phyloP scores from a whole-genome alignment of 1,284 basidiomycete species.

The Schizophyllum commune region DNA sequence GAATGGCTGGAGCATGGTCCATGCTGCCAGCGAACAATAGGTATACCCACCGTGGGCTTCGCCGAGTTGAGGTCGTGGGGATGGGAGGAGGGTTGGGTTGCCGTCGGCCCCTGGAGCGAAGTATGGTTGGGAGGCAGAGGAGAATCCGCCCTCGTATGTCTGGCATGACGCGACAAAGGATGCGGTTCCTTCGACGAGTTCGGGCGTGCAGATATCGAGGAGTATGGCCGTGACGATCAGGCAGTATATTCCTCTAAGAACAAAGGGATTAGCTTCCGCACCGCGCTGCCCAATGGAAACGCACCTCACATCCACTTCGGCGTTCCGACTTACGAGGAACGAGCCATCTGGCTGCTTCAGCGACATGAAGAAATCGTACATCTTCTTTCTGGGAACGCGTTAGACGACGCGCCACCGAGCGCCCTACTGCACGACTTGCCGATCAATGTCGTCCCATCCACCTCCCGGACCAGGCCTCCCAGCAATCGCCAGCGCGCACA shows the following conservation, averaged over 20 bases:
- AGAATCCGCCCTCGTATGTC: slow-evolving; percentile 97
- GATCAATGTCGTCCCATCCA: slow-evolving; percentile 79
- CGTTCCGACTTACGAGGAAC: slow-evolving; percentile 82
- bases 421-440: slow-evolving; percentile 32
- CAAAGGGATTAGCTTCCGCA: slow-evolving; percentile 5
- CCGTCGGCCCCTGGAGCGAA: slow-evolving; percentile 27
- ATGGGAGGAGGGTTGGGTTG: slow-evolving; percentile 23
- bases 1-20: slow-evolving; percentile 70
- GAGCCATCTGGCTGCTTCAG: slow-evolving; percentile 94
- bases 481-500: slow-evolving; percentile 79
- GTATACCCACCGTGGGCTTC: slow-evolving; percentile 99
- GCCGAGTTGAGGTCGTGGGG: slow-evolving; percentile 62
- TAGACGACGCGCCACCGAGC: background rate
- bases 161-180: slow-evolving; percentile 78
- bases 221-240: slow-evolving; percentile 36
- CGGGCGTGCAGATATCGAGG: slow-evolving; percentile 76
- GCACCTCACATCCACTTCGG: slow-evolving; percentile 90
- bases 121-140: slow-evolving; percentile 74
- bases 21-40: slow-evolving; percentile 84
- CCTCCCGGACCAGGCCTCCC: slow-evolving; percentile 68
- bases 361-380: slow-evolving; percentile 89
- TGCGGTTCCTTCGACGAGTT: slow-evolving; percentile 64
- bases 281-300: slow-evolving; percentile 13
- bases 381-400: slow-evolving; percentile 40
- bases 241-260: slow-evolving; percentile 38